Conservation (phyloP, 768 basidiomycete genomes). For the Cubamyces lactineus region DNA sequence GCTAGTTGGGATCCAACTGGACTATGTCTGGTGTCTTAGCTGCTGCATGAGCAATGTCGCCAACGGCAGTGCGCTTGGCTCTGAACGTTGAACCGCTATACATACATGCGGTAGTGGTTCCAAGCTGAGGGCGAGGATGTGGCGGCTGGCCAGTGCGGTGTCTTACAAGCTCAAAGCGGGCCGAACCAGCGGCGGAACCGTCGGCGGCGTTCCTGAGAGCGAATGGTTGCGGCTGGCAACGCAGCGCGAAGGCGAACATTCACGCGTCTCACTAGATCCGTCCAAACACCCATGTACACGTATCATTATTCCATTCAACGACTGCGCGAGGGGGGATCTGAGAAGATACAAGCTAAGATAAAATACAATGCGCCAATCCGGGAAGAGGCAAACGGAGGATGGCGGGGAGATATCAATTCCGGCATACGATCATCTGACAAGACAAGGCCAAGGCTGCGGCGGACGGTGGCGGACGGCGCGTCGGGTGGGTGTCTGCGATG, state of each 20-base stretch:
- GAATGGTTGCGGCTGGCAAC: neutral
- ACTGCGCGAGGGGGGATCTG: conserved; percentile 10
- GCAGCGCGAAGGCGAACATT: neutral
- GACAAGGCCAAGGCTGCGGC: neutral
- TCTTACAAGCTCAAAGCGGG: too few relatives aligned
- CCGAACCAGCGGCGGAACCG: neutral
- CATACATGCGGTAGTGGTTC: too few relatives aligned
- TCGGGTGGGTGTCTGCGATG: conserved; percentile 9
- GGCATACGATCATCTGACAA: conserved; percentile 20
- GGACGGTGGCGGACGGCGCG: conserved; percentile 14
- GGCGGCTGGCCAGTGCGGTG: too few relatives aligned
- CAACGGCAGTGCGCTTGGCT: too few relatives aligned
- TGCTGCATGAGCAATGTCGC: too few relatives aligned
- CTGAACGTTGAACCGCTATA: too few relatives aligned
- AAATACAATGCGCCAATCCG: conserved; percentile 22
- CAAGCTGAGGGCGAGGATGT: too few relatives aligned
- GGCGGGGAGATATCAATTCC: conserved; percentile 18
- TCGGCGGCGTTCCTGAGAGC: neutral
- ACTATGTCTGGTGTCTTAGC: too few relatives aligned
- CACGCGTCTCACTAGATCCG: neutral
- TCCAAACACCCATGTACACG: conserved; percentile 6
- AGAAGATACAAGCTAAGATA: conserved; percentile 26
- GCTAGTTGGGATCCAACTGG: too few relatives aligned
- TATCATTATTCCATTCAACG: conserved; percentile 26
- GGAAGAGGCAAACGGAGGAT: conserved; percentile 21